A percentile compares a stretch with the other conserved stretches of the same genome.
These are phyloP conservation scores for Penicillium chermesinum DNA, from an alignment of 495 filamentous ascomycete genomes.

Conservation along the genomic window DNA sequence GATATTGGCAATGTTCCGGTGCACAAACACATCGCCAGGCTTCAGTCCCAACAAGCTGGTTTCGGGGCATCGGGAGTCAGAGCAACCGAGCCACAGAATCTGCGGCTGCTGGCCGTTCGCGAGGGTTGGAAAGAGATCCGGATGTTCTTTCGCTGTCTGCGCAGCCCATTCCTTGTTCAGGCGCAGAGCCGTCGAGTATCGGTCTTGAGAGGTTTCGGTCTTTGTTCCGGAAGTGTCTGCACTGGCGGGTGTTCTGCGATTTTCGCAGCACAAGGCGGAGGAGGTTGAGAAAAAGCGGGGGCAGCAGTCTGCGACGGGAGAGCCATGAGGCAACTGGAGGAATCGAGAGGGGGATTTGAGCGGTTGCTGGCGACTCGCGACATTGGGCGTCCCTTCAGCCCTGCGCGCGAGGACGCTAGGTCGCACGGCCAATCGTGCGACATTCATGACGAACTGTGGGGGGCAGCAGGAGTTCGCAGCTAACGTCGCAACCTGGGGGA, in stretches of 20 bases:
- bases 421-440: slow-evolving; percentile 19
- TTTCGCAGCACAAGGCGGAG: slow-evolving; percentile 15
- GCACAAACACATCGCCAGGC: slow-evolving; percentile 87
- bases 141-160: slow-evolving; percentile 59
- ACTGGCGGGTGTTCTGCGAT: slow-evolving; percentile 2
- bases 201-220: slow-evolving; percentile 26
- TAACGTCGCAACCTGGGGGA: no score
- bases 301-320: background rate
- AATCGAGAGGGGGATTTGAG: background rate
- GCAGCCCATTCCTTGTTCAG: slow-evolving; percentile 68
- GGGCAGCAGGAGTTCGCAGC: slow-evolving; percentile 8
- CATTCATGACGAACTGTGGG: slow-evolving; percentile 21
- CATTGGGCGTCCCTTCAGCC: background rate
- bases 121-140: slow-evolving; percentile 66
- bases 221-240: slow-evolving; percentile 15
- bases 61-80: slow-evolving; percentile 83
- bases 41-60: slow-evolving; percentile 75
- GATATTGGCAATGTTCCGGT: slow-evolving; percentile 94
- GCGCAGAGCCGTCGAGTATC: slow-evolving; percentile 28
- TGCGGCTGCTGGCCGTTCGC: slow-evolving; percentile 65
- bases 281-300: slow-evolving; percentile 20
- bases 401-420: slow-evolving; percentile 12
- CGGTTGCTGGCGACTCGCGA: slow-evolving; percentile 1
- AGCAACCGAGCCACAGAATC: slow-evolving; percentile 91
- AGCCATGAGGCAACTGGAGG: background rate